A percentile compares a stretch with the other conserved stretches of the same genome.
These are phyloP conservation scores for Microcyclospora pomicola DNA, from an alignment of 2,329 filamentous ascomycete species.

Conservation along the genomic window DNA sequence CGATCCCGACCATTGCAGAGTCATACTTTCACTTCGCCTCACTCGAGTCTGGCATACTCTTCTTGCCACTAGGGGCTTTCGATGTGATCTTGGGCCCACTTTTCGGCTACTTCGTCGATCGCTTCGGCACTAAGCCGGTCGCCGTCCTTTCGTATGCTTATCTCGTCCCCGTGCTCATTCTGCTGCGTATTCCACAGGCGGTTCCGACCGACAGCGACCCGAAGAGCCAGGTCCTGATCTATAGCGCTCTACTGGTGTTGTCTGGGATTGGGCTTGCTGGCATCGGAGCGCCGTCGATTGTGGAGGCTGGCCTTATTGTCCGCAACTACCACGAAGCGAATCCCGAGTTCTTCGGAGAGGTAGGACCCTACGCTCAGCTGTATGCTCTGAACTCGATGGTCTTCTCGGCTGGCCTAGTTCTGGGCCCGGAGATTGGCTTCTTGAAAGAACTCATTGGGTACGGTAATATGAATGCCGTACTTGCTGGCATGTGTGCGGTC, in stretches of 20 bases:
- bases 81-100: slow-evolving; percentile 34
- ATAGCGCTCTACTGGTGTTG: slow-evolving; percentile 32
- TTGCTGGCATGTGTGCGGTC: slow-evolving; percentile 32
- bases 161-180: slow-evolving; percentile 29
- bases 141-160: slow-evolving; percentile 30
- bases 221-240: slow-evolving; percentile 29
- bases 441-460: slow-evolving; percentile 41
- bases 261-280: slow-evolving; percentile 40
- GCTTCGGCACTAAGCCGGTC: slow-evolving; percentile 30
- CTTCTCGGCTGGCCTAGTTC: slow-evolving; percentile 44
- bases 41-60: slow-evolving; percentile 31
- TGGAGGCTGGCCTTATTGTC: slow-evolving; percentile 43
- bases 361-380: slow-evolving; percentile 50
- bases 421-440: slow-evolving; percentile 45
- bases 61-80: slow-evolving; percentile 31
- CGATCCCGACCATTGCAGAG: slow-evolving; percentile 31
- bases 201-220: slow-evolving; percentile 17
- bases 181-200: slow-evolving; percentile 30
- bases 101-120: slow-evolving; percentile 35
- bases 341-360: slow-evolving; percentile 39
- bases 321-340: slow-evolving; percentile 44
- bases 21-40: slow-evolving; percentile 33
- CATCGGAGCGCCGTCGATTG: slow-evolving; percentile 41
- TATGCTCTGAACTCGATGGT: slow-evolving; percentile 53
- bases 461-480: slow-evolving; percentile 42